Base-by-base conservation (phyloP, 495 filamentous ascomycete species). In the Penicillium dipodomyicola region DNA sequence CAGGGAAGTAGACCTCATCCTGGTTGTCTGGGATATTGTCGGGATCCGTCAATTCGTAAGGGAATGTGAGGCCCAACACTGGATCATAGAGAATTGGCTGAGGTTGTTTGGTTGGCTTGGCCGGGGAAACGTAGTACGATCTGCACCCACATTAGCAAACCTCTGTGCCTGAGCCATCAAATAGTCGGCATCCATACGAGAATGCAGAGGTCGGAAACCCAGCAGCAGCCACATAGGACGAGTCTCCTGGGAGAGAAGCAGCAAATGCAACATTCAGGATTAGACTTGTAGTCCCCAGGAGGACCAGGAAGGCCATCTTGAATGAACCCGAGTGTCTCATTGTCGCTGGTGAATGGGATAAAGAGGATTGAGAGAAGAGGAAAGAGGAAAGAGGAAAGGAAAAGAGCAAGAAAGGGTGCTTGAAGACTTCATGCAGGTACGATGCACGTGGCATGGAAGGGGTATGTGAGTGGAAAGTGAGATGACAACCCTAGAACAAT, bases 71-170 rank as follows among this genome's bases (percentile, higher is more conserved):
- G 52, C 85, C 78, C 46, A 84, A 62, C 29, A 84, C 72, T 0
- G 82, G 79, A 60, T 85, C 82, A 54, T 78, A 72, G 19, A 86
- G 69, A 35, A 75, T 75, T 10, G 83, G 83, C 61, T 86, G 82
- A 33, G 82, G 80, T 65, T 86, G 76, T 52, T 74, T 68, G 35
- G 81, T 84, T 44, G 83, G 76, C 22, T 71, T 67, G 6, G 81
- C 77, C 25, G 76, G 74, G 12, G 76, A 68, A 56, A 77, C 78
- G 60, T 83, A 85, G 54, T 76, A 77, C 0, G 67, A 71, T 20
- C 70, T 73, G 27, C n/a, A 32, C 29, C 32, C 4, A 22, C 5
- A 27, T 58, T 23, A 60, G 37, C 14, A 20, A 6, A 25, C n/a
- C 40, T 23, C 42, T 23, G 11, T 23, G 20, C 17, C 5, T 6